phyloP scores from a whole-genome alignment of 192 early-diverging fungal genomes.

The Coemansia sp. region DNA sequence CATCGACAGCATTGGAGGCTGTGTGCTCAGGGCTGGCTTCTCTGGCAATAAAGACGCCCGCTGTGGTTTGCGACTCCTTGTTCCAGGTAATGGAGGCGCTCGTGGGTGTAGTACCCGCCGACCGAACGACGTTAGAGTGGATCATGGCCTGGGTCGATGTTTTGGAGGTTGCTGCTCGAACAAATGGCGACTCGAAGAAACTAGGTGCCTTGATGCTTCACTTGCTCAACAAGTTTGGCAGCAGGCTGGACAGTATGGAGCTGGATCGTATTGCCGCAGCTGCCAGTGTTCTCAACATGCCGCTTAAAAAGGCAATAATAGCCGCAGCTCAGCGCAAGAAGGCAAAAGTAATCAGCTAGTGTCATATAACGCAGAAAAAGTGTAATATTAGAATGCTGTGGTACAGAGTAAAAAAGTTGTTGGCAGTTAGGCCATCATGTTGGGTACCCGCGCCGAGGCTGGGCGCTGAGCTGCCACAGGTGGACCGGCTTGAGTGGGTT shows the following conservation, averaged over 20 bases:
- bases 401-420: not conserved
- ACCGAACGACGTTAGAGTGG: conserved; percentile 8
- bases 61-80: conserved; percentile 5
- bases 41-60: not conserved
- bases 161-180: conserved; percentile 15
- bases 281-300: conserved; percentile 24
- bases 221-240: conserved; percentile 48
- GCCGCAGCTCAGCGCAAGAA: conserved; percentile 21
- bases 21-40: conserved; percentile 21
- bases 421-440: not conserved
- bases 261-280: conserved; percentile 27
- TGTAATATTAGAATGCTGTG: not conserved
- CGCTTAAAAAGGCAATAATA: conserved; percentile 35
- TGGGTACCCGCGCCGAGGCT: not conserved
- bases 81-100: conserved; percentile 41
- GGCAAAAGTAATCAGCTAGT: conserved; percentile 2
- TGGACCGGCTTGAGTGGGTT: not conserved
- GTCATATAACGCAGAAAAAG: not conserved
- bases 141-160: conserved; percentile 25
- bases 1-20: conserved; percentile 9
- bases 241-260: conserved; percentile 8
- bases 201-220: conserved; percentile 41
- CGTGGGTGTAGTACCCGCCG: conserved; percentile 20
- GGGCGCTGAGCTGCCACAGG: not conserved
- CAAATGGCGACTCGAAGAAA: conserved; percentile 27